Base-by-base conservation (phyloP, 495 filamentous ascomycete genomes). In the Aspergillus bertholletiae region DNA sequence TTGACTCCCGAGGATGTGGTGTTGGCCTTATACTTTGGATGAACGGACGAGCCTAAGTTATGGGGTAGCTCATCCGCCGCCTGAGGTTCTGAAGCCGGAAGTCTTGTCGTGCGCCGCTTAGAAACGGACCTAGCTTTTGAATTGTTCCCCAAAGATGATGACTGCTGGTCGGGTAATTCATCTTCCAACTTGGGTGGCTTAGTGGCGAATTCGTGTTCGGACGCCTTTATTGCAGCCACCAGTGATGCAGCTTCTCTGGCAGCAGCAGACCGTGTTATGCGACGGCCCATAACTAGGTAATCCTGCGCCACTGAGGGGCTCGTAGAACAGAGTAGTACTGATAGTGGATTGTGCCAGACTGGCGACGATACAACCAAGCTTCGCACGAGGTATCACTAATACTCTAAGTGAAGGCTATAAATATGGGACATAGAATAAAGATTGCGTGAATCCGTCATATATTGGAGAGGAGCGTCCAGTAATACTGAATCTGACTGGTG, bases 1-100 rank as follows among this genome's bases (percentile, higher is more conserved):
- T 66, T 61, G 23, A 60, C 24, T 34, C 22, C 9, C 12, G 53
- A 46, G 8, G 26, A 51, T 30, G 59, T 50, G 43, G 58, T 56
- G 34, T 55, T 41, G 37, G 39, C 45, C 9, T 17, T 30, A 32
- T 21, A 12, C 4, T 40, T 22, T 43, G 49, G 27, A 5, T 30
- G 23, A 11, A 49, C 39, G 8, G 40, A 12, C 20, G 54, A 56
- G 21, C 74, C 74, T 26, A 77, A 63, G 23, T 77, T 77, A 51
- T 79, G 75, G 24, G 75, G 75, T n/a, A 79, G 70, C 53, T 73
- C 70, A 51, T 68, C 52, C 15, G 54, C 37, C 30, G 53, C 50
- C 17, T 59, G 55, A 1, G 50, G 13, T 22, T 55, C 59, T n/a
- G 57, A 47, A 7, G 40, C 49, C 50, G 46, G 22, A 11, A 20